Base-by-base conservation (phyloP, 495 filamentous ascomycete genomes). In the Xylaria grammica region DNA sequence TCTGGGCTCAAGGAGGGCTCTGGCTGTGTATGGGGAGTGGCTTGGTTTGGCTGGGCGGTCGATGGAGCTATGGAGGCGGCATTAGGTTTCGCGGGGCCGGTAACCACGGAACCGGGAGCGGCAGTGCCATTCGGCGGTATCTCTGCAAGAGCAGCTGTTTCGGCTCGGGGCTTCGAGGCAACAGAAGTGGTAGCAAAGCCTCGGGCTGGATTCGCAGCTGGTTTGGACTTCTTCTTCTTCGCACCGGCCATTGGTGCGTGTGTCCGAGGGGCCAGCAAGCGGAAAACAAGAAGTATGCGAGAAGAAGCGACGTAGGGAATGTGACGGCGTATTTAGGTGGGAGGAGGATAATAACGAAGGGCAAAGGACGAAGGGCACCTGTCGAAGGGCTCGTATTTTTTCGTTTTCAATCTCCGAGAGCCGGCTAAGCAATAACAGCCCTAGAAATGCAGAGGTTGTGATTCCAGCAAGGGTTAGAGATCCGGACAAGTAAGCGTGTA, bases 101-200 rank as follows among this genome's bases (percentile, higher is more conserved):
- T 26, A 44, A 34, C 50, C 1, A n/a, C 38, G 19, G 46, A n/a
- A 15, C 15, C 27, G 8, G 62, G 24, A 22, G 53, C 15, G 6
- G 24, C n/a, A 11, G 53, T n/a, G 20, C 30, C 53, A 36, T 57
- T 51, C 2, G 62, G 42, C 22, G 30, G 49, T n/a, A 66, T 59
- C 34, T 63, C 36, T 20, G 65, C 32, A 1, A 60, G 55, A 0
- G 55, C 72, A 60, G 74, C 51, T 54, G 73, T 63, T 64, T 84
- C 79, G 52, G 69, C 70, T 66, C 84, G 81, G 3, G 81, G 71
- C 76, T 96, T 97, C 8, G 91, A 94, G 42, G 92, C 90, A 53
- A 92, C 82, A 13, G 94, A 97, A 15, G 91, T 93, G 2, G 95
- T 99, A 63, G 94, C 92, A 79, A 97, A 93, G 9, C 93, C 94